These are phyloP conservation scores for Psophocarpus tetragonolobus DNA, from an alignment of 306 rosid genomes.

Conservation along the genomic window DNA sequence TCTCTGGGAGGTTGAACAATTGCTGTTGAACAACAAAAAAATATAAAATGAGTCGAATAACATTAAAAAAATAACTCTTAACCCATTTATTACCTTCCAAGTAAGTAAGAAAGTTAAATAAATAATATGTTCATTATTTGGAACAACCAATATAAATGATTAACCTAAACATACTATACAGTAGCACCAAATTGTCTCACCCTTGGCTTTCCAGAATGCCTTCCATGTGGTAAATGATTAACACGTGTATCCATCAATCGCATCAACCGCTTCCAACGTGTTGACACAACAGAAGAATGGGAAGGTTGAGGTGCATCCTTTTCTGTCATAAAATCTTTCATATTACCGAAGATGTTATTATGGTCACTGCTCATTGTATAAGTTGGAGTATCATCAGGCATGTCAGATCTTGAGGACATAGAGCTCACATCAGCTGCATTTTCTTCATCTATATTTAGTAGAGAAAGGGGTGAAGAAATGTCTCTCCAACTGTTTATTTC, in stretches of 20 bases:
- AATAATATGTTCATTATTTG: background rate
- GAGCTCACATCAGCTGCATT: constrained; percentile 47
- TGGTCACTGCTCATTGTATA: constrained; percentile 5
- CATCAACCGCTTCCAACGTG: constrained; percentile 39
- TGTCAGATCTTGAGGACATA: constrained; percentile 37
- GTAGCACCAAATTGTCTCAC: constrained; percentile 41
- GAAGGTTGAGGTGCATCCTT: constrained; percentile 30
- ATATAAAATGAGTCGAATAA: background rate
- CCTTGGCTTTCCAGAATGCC: constrained; percentile 35
- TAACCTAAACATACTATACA: background rate
- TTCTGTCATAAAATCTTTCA: constrained; percentile 22
- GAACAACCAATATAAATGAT: background rate
- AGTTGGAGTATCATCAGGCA: constrained; percentile 37
- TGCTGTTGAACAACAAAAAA: constrained; percentile 38
- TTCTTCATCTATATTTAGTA: constrained; percentile 42
- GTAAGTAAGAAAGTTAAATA: background rate
- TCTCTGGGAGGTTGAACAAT: constrained; percentile 23
- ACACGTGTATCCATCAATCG: constrained; percentile 30
- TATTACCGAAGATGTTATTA: constrained; percentile 32
- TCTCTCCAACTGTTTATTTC: constrained; percentile 33
- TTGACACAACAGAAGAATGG: constrained; percentile 36
- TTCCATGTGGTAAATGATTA: constrained; percentile 28
- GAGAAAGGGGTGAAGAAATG: constrained; percentile 23
- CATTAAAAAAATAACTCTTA: background rate
- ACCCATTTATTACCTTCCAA: background rate